A percentile compares a stretch with the other conserved stretches of the same genome.
These are phyloP conservation scores for Tephrocybe rancida DNA, from an alignment of 768 basidiomycete genomes.

Conservation along the genomic window DNA sequence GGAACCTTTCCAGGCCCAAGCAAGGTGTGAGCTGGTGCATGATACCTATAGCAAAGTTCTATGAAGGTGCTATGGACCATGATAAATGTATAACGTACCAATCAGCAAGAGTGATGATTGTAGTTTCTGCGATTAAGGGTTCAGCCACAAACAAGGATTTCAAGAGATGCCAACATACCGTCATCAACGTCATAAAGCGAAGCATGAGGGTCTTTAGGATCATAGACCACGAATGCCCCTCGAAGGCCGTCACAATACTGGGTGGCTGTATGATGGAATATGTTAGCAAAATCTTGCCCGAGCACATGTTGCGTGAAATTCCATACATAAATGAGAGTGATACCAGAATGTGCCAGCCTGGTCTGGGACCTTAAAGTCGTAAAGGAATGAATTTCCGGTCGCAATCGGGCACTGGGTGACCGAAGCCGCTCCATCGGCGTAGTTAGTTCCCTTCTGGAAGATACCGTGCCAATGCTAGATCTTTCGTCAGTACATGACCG, in stretches of 20 bases:
- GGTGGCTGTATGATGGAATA: background rate
- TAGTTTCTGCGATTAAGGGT: background rate
- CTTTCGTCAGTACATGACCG: background rate
- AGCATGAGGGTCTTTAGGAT: background rate
- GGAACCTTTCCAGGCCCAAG: background rate
- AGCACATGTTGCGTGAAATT: background rate
- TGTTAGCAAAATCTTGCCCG: background rate
- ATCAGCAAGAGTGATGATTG: constrained; percentile 4
- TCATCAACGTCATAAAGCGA: background rate
- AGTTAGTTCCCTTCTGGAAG: background rate
- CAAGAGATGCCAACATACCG: background rate
- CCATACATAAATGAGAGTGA: background rate
- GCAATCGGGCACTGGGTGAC: background rate
- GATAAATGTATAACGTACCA: background rate
- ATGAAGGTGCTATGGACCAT: background rate
- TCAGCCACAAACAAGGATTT: background rate
- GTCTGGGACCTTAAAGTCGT: background rate
- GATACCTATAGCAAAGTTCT: background rate
- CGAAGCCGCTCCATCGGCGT: background rate
- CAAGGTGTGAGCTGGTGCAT: background rate
- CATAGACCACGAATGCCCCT: background rate
- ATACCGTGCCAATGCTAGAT: background rate
- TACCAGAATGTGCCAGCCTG: background rate
- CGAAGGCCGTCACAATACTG: background rate
- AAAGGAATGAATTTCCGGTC: background rate